A percentile compares a stretch with the other conserved stretches of the same genome.
Evolutionary conservation across 495 filamentous ascomycete genomes (phyloP).

Genomic region (Aspergillus coremiiformis): DNA sequence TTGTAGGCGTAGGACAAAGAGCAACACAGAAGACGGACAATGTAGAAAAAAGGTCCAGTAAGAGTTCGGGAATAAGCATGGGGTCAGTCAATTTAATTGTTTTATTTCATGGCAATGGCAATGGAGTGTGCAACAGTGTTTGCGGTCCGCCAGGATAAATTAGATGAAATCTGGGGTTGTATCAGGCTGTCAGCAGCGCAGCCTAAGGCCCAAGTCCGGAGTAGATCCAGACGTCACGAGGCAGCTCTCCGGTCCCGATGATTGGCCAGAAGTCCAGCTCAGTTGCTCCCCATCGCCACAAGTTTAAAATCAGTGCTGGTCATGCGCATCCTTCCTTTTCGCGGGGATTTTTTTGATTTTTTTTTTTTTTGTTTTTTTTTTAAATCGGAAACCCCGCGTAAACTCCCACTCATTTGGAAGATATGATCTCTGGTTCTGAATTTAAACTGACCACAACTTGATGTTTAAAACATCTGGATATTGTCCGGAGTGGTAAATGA

Average conservation of each 20-base stretch:
- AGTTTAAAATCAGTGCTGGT: not conserved
- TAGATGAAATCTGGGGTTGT: not conserved
- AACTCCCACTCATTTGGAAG: not conserved
- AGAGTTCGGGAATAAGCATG: not conserved
- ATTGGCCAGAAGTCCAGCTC: not conserved
- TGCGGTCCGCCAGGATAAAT: no score
- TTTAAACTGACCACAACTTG: not conserved
- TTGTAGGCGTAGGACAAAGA: no score
- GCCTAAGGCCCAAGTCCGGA: not conserved
- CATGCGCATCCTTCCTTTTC: not conserved
- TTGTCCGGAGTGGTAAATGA: not conserved
- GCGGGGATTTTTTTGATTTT: not conserved
- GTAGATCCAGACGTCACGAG: constrained; percentile 2
- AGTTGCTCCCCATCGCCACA: not conserved
- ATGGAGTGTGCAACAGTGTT: no score
- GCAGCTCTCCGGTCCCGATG: not conserved
- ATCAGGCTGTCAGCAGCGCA: not conserved
- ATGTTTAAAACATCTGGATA: not conserved
- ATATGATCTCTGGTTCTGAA: not conserved
- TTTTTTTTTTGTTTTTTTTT: no score
- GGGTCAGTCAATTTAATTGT: not conserved
- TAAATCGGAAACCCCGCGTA: not conserved
- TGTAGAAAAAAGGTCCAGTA: not conserved
- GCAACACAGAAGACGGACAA: not conserved
- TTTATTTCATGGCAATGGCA: not conserved